These are phyloP conservation scores for Uronychia binucleata DNA, from an alignment of 73 alveolate species.

Conservation along the genomic window DNA sequence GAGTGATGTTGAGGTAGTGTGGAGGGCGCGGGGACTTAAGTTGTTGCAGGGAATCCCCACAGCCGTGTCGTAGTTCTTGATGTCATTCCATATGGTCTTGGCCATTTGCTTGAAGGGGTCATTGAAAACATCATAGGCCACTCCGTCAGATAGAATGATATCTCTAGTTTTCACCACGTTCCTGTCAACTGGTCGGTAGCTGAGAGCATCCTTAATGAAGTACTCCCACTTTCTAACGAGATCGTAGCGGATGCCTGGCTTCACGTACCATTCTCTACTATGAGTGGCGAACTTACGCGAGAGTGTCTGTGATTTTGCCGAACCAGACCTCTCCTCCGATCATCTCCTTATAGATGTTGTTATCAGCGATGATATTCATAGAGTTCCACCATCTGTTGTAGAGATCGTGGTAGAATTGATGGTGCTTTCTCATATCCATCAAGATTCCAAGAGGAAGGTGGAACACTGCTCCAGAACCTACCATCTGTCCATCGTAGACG, in stretches of 20 bases:
- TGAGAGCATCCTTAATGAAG: slow-evolving; percentile 61
- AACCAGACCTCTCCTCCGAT: slow-evolving; percentile 75
- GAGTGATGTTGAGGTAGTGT: too few relatives aligned
- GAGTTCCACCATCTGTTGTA: slow-evolving; percentile 65
- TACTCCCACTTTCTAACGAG: slow-evolving; percentile 51
- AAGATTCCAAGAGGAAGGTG: slow-evolving; percentile 54
- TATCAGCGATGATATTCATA: slow-evolving; percentile 66
- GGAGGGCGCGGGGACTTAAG: too few relatives aligned
- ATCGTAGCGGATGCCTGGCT: slow-evolving; percentile 55
- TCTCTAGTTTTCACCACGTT: slow-evolving; percentile 24
- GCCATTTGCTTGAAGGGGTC: slow-evolving; percentile 55
- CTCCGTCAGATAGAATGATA: slow-evolving; percentile 46
- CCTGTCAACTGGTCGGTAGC: slow-evolving; percentile 26
- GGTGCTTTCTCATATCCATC: slow-evolving; percentile 66
- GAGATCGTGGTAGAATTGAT: slow-evolving; percentile 60
- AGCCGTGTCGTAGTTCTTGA: slow-evolving; percentile 29
- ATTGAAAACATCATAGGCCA: slow-evolving; percentile 33
- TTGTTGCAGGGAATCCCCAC: slow-evolving; percentile 11
- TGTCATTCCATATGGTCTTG: slow-evolving; percentile 44
- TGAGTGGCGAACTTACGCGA: slow-evolving; percentile 7
- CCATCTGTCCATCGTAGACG: slow-evolving; percentile 58
- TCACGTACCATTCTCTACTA: slow-evolving; percentile 51
- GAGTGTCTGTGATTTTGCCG: slow-evolving; percentile 64
- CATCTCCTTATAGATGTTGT: slow-evolving; percentile 58
- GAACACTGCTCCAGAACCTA: slow-evolving; percentile 55